Evolutionary conservation across 2,329 filamentous ascomycete species (phyloP), one percentile per base, ranked within the genome.

Genomic region (Neofusicoccum kwambonambiense): DNA sequence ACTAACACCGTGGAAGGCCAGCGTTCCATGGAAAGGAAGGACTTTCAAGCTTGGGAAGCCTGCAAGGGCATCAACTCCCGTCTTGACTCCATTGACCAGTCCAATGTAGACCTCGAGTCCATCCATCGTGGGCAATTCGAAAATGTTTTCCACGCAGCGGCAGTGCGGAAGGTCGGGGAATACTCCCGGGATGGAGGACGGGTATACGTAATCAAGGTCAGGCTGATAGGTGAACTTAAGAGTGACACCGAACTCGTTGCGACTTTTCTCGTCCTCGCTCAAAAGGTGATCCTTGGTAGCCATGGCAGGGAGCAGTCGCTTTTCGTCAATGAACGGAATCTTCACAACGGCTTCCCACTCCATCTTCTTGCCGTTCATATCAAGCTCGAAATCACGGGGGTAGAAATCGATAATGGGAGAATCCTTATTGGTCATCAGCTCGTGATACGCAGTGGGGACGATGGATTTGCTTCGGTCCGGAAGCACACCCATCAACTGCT

Each of bases 301-400:
- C 91, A 99, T 97, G 7, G 94, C 95, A 42, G 83, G 80, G 64
- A 99, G 83, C 2, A 99, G 82, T 31, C 95, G 87, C 71, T 90
- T 87, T 76, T 99, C 94, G 65, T 99, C 92, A 68, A 99, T 99
- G 78, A 99, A 99, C 0, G 95, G 95, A 73, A 99, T 99, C 78
- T 98, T 99, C 69, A 99, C 93, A 42, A 99, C 94, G 34, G 95
- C 95, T 76, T 99, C 95, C 95, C 95, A 99, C 68, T 99, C 96
- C 90, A 97, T 96, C 81, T 97, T 99, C 82, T 99, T 99, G 66
- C 95, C 96, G 71, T 99, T 98, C 95, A 99, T 98, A 75, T 99
- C 96, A 45, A 99, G 84, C 69, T 96, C 92, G 73, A 99, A 99
- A 72, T 99, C 95, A 71, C 94, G 87, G 2, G 95, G 95, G 73